These are phyloP conservation scores for Kondoa subrosea DNA, from an alignment of 768 basidiomycete species.

Conservation along the genomic window DNA sequence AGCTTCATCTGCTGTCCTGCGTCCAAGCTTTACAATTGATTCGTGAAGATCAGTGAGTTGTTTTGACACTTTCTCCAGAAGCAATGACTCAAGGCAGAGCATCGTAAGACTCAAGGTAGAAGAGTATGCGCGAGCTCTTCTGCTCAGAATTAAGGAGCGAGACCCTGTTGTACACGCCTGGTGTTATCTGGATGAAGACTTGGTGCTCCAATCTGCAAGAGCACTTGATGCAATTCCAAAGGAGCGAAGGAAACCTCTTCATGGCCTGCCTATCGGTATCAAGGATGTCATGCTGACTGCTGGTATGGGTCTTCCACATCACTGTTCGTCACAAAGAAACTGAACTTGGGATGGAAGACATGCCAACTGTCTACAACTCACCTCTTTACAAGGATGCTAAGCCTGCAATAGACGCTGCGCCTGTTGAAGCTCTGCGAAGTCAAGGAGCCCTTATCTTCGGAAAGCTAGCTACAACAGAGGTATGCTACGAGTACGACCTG, in stretches of 20 bases:
- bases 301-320: constrained; percentile 10
- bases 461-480: constrained; percentile 10
- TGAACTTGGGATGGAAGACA: constrained; percentile 22
- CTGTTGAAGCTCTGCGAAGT: constrained; percentile 24
- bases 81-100: background rate
- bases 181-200: constrained; percentile 24
- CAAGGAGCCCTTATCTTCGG: constrained; percentile 29
- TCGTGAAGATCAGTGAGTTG: background rate
- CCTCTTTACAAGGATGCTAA: constrained; percentile 26
- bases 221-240: constrained; percentile 24
- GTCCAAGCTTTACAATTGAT: background rate
- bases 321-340: too few species aligned
- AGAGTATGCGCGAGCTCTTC: constrained; percentile 24
- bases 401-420: constrained; percentile 25
- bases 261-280: constrained; percentile 27
- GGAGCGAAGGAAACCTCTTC: constrained; percentile 23
- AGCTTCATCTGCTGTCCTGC: background rate
- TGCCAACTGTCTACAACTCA: constrained; percentile 31
- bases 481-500: background rate
- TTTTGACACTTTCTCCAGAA: background rate
- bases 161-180: constrained; percentile 26
- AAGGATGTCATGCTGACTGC: constrained; percentile 28
- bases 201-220: constrained; percentile 20
- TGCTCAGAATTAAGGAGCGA: constrained; percentile 23
- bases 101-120: constrained; percentile 19